Evolutionary conservation across 257 asterid genomes (phyloP), one percentile per base, ranked within the genome.

Genomic region (Linderniella brevidens): DNA sequence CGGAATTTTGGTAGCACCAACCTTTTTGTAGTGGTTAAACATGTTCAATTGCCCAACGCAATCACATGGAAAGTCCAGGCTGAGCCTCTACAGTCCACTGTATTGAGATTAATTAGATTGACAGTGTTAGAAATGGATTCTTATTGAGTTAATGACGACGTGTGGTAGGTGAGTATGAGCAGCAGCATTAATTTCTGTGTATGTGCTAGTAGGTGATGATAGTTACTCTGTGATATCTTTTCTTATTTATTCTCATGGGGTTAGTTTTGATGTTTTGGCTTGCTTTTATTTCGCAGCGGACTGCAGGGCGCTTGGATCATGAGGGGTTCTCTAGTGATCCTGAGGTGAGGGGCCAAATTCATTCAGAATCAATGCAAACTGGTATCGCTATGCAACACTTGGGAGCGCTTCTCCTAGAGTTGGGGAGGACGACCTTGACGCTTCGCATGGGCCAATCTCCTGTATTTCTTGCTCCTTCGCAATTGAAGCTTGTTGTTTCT

Each of bases 321-420:
- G 93, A 73, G 50, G 86, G 76, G 36, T 70, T 58, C 35, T 80
- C 92, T 40, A 63, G 55, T 63, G 96, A 85, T 66, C 69, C 73
- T 55, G 57, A 77, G 15, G 61, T 70, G 12, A 70, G 99, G 70
- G 88, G 70, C 55, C 82, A 85, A 46, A 59, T 90, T 36, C 94
- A 77, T 72, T 53, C 71, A 54, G 94, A 75, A 52, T 61, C 92
- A 36, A 58, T 55, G 46, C 80, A 69, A 58, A 59, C 77, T 17
- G 99, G 99, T 60, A 64, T 75, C 64, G 81, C 82, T 51, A 75
- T 85, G 96, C 99, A 81, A 59, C 94, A 85, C 56, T 57, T 90
- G 42, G 99, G 99, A 59, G 73, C 99, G 48, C 92, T 85, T 51
- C 55, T 90, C 50, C 64, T 90, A 35, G 99, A 90, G 77, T 76